Evolutionary conservation across 2,329 filamentous ascomycete genomes (phyloP), one percentile per base, ranked within the genome.

Genomic region (Drechslerella stenobrocha): DNA sequence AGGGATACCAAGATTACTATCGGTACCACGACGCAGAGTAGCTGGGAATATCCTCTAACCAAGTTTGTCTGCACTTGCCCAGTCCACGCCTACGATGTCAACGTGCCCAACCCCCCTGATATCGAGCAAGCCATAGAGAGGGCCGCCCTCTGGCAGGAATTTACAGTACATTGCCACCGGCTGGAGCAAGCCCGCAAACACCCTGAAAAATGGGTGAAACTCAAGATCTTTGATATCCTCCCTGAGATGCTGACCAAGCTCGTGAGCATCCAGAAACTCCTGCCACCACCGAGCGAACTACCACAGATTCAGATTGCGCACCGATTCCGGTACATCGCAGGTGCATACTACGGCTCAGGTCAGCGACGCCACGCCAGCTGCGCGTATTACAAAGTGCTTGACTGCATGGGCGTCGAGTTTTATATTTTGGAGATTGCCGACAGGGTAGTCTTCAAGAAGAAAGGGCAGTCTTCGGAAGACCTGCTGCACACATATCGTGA

Each of bases 311-410:
- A 67, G 20, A 28, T 67, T 6, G 55, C 55, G 1, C 63, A 67
- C n/a, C 26, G 63, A 22, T 56, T 48, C 37, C 26, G 63, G 40
- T 67, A 67, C 13, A 22, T 59, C 15, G 63, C 63, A 9, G 42
- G 55, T 3, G 50, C 55, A 3, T 67, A 55, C 44, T 67, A 40
- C 20, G 28, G 50, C 34, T 6, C 45, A 1, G 63, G 63, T 6
- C 55, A 67, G 15, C 63, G 63, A 20, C 63, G 55, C n/a, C 63
- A 67, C 20, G 35, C 63, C 20, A 42, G 44, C 6, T 67, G 63
- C 20, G 44, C 63, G 3, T 60, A 51, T 18, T 67, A 67, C 51
- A 67, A 60, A 24, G 55, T 67, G 15, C 28, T 67, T 6, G 63
- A 67, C 44, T 40, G 34, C 44, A 30, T 56, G 9, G 63, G 50